phyloP scores from a whole-genome alignment of 202 grass and related monocot species.

The Saccharum hybrid region DNA sequence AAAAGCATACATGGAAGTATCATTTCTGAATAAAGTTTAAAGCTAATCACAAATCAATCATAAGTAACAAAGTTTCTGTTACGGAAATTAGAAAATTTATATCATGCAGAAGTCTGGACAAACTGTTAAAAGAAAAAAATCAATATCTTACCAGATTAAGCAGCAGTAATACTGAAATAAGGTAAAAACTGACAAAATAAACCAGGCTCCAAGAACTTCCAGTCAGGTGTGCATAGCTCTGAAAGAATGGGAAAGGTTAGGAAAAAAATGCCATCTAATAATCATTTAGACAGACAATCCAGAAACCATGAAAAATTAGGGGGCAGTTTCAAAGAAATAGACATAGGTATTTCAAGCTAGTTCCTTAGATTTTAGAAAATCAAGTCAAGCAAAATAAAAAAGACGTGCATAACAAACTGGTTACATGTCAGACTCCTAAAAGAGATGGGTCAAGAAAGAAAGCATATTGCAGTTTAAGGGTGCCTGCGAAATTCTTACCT shows the following conservation, averaged over 20 bases:
- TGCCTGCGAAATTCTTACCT: slow-evolving; percentile 60
- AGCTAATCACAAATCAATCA: not conserved
- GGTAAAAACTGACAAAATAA: slow-evolving; percentile 99
- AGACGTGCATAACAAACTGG: not conserved
- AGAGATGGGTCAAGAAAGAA: slow-evolving; percentile 13
- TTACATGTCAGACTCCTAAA: not conserved
- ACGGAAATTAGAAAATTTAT: slow-evolving; percentile 4
- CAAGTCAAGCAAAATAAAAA: slow-evolving; percentile 10
- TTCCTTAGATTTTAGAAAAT: slow-evolving; percentile 6
- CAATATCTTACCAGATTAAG: slow-evolving; percentile 88
- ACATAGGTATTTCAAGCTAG: slow-evolving; percentile 8
- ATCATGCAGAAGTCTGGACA: slow-evolving; percentile 25
- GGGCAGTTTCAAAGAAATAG: not conserved
- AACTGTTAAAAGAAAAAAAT: slow-evolving; percentile 6
- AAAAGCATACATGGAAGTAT: slow-evolving; percentile 13
- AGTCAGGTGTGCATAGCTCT: slow-evolving; percentile 90
- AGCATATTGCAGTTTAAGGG: slow-evolving; percentile 3
- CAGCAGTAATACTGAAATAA: slow-evolving; percentile 81
- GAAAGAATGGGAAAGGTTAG: slow-evolving; percentile 48
- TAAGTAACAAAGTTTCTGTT: slow-evolving; percentile 5
- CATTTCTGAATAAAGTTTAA: slow-evolving; percentile 25
- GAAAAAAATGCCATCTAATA: not conserved
- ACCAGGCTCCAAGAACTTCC: slow-evolving; percentile 87
- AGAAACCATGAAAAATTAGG: not conserved
- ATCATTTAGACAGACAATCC: not conserved